These are phyloP conservation scores for Drechslerella stenobrocha DNA, from an alignment of 2,329 filamentous ascomycete genomes.

Conservation along the genomic window DNA sequence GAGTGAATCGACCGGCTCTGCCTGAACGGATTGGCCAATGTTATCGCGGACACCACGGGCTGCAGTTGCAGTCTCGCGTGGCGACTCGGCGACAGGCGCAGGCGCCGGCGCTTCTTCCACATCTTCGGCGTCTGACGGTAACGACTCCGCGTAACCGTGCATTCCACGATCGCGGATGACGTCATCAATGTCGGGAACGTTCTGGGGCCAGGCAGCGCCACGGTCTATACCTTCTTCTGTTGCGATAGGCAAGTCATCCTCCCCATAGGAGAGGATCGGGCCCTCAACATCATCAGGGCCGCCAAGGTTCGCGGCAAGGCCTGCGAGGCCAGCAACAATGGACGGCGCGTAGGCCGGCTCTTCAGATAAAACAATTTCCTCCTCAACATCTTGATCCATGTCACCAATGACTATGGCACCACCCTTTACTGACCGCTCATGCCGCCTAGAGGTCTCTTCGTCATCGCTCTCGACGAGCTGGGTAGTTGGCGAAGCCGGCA, in stretches of 20 bases:
- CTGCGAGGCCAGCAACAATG: neutral
- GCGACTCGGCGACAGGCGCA: neutral
- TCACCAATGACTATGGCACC: conserved; percentile 12
- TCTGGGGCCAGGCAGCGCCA: conserved; percentile 3
- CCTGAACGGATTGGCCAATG: neutral
- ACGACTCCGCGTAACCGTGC: conserved; percentile 26
- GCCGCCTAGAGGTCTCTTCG: conserved; percentile 3
- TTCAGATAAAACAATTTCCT: conserved; percentile 29
- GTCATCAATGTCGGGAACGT: conserved; percentile 11
- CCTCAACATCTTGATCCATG: conserved; percentile 34
- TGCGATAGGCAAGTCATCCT: conserved; percentile 1
- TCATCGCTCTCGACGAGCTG: conserved; percentile 22
- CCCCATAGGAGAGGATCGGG: conserved; percentile 2
- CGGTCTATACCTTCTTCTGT: conserved; percentile 6
- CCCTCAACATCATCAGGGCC: conserved; percentile 12
- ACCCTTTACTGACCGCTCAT: neutral
- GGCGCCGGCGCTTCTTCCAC: conserved; percentile 5
- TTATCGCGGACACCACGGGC: neutral
- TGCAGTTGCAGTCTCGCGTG: neutral
- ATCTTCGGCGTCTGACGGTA: conserved; percentile 31
- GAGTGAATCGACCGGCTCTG: conserved; percentile 5
- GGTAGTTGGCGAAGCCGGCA: conserved; percentile 9
- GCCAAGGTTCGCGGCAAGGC: neutral
- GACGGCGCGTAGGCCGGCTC: conserved; percentile 21
- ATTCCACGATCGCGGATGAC: conserved; percentile 6